phyloP scores from a whole-genome alignment of 148 eudicot genomes.

The Camellia japonica region DNA sequence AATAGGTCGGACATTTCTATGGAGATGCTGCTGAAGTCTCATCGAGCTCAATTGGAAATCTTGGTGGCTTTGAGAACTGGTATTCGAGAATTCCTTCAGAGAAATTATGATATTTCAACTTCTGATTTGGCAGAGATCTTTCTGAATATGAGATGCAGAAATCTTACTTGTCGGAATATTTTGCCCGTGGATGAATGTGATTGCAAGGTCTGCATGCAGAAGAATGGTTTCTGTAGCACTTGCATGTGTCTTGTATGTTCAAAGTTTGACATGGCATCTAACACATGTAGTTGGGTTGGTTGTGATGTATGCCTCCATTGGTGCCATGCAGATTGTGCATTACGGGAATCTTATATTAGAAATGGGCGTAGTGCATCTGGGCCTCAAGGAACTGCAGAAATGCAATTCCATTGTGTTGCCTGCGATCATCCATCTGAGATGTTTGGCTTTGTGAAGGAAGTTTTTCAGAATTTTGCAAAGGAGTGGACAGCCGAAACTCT shows the following conservation, averaged over 20 bases:
- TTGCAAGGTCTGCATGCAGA: slow-evolving; percentile 75
- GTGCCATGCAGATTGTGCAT: slow-evolving; percentile 97
- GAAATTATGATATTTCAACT: slow-evolving; percentile 42
- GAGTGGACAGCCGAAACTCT: slow-evolving; percentile 75
- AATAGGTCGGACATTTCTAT: slow-evolving; percentile 68
- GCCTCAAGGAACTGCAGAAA: slow-evolving; percentile 56
- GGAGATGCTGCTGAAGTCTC: slow-evolving; percentile 60
- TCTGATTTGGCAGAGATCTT: slow-evolving; percentile 80
- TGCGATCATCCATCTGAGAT: slow-evolving; percentile 96
- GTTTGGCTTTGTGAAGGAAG: slow-evolving; percentile 98
- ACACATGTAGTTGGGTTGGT: slow-evolving; percentile 99
- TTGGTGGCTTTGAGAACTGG: slow-evolving; percentile 72
- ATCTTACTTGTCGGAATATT: slow-evolving; percentile 61
- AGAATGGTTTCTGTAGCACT: slow-evolving; percentile 74
- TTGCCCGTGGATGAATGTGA: slow-evolving; percentile 97
- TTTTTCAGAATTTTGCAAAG: slow-evolving; percentile 70
- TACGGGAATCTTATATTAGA: slow-evolving; percentile 66
- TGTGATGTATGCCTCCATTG: slow-evolving; percentile 95
- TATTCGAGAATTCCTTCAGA: slow-evolving; percentile 53
- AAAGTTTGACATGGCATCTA: slow-evolving; percentile 87
- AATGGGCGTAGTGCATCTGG: slow-evolving; percentile 70
- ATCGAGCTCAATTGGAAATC: slow-evolving; percentile 71
- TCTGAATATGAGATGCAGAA: slow-evolving; percentile 76
- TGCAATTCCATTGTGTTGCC: slow-evolving; percentile 95
- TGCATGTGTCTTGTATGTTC: slow-evolving; percentile 98